Percentiles rank a stretch among this genome's conserved stretches.
phyloP scores from a whole-genome alignment of 2,329 filamentous ascomycete species.

The Fusarium sp. region DNA sequence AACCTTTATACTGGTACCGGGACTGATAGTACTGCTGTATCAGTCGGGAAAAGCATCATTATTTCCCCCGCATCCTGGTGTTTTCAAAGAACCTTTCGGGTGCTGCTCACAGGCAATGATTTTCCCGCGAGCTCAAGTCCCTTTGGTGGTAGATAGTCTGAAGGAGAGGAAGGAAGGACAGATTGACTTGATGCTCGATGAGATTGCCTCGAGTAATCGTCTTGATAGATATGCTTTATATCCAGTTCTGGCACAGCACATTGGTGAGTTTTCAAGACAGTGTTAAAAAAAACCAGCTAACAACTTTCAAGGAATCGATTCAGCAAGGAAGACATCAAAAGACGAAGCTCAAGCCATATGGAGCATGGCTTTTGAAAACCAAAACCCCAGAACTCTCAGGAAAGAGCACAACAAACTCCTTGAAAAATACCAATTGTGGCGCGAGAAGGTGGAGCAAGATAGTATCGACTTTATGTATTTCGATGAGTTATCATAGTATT shows the following conservation, averaged over 20 bases:
- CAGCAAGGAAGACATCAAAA: slow-evolving; percentile 8
- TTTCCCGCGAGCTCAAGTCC: neutral
- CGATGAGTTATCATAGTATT: neutral
- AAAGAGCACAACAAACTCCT: neutral
- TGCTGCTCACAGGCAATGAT: slow-evolving; percentile 26
- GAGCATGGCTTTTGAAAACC: slow-evolving; percentile 21
- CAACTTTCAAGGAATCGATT: neutral
- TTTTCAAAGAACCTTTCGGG: slow-evolving; percentile 20
- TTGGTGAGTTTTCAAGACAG: neutral
- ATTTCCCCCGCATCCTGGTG: neutral
- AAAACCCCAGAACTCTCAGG: neutral
- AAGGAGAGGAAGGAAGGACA: neutral
- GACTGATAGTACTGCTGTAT: slow-evolving; percentile 8
- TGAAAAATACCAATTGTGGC: neutral
- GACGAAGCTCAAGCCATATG: slow-evolving; percentile 14
- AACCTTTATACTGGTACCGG: slow-evolving; percentile 7
- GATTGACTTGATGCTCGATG: slow-evolving; percentile 17
- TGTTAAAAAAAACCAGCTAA: rapidly evolving
- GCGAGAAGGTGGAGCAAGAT: neutral
- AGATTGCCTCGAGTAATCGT: neutral
- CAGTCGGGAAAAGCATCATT: slow-evolving; percentile 21
- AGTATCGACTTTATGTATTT: neutral
- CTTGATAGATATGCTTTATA: slow-evolving; percentile 17
- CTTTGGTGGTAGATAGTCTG: neutral
- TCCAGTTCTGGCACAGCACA: slow-evolving; percentile 17